A percentile compares a stretch with the other conserved stretches of the same genome.
Conservation (phyloP, 2,329 filamentous ascomycete genomes). For the Xylariaceae sp. region DNA sequence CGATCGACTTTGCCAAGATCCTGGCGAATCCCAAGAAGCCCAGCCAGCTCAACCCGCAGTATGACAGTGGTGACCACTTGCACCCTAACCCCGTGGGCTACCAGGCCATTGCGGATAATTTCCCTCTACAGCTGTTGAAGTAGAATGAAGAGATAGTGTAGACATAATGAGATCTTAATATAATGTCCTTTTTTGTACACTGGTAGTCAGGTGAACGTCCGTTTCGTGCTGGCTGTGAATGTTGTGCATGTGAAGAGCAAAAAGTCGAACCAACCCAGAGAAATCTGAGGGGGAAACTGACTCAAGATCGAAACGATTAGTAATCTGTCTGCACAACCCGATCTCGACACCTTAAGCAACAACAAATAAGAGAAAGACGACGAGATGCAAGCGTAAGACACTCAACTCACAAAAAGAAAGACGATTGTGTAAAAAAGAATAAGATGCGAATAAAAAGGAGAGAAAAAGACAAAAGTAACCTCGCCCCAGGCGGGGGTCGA, state of each 20-base stretch:
- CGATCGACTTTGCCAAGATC: conserved; percentile 57
- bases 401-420: background rate
- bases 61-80: conserved; percentile 59
- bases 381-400: no score
- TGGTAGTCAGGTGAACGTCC: no score
- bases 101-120: conserved; percentile 52
- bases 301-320: no score
- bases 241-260: no score
- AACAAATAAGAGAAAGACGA: background rate
- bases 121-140: conserved; percentile 52
- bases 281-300: no score
- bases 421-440: background rate
- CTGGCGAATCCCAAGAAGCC: conserved; percentile 46
- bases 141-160: background rate
- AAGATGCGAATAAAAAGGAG: background rate
- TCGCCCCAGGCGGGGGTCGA: conserved; percentile 31
- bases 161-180: no score
- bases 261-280: no score
- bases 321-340: no score
- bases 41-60: conserved; percentile 45
- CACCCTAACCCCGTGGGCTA: conserved; percentile 59
- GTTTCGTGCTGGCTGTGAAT: no score
- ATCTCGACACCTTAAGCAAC: no score
- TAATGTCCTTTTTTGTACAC: no score
- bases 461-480: background rate